Evolutionary conservation across 1,284 basidiomycete genomes (phyloP).

Genomic region (Leccinum colubrinum): DNA sequence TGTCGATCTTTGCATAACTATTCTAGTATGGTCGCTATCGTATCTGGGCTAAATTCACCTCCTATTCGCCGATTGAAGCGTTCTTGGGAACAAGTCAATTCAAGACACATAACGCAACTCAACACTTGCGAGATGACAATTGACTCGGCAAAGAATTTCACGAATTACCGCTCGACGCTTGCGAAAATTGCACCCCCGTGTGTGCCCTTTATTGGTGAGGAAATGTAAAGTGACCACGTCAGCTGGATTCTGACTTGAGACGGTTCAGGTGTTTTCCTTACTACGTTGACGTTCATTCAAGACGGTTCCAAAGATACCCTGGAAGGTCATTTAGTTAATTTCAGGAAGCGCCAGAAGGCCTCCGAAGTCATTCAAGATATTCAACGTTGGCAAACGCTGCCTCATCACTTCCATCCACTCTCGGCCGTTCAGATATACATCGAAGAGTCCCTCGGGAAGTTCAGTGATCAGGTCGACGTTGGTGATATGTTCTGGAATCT

Average conservation of each 20-base stretch:
- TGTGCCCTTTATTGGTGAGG: constrained; percentile 93
- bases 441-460: constrained; percentile 72
- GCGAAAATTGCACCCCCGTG: constrained; percentile 90
- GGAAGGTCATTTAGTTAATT: constrained; percentile 86
- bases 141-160: constrained; percentile 91
- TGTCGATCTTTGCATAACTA: constrained; percentile 93
- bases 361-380: constrained; percentile 97
- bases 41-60: constrained; percentile 93
- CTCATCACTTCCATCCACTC: constrained; percentile 83
- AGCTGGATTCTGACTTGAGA: constrained; percentile 2
- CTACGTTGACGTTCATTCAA: constrained; percentile 95
- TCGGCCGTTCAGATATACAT: constrained; percentile 73
- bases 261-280: constrained; percentile 85
- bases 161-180: constrained; percentile 86
- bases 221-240: neutral
- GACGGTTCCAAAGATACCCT: constrained; percentile 94
- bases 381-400: constrained; percentile 90
- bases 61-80: constrained; percentile 91
- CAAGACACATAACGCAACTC: constrained; percentile 68
- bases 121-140: constrained; percentile 78
- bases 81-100: constrained; percentile 89
- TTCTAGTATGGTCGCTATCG: constrained; percentile 93
- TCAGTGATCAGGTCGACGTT: constrained; percentile 58
- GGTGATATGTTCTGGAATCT: constrained; percentile 82
- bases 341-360: constrained; percentile 91